A percentile compares a stretch with the other conserved stretches of the same genome.
Conservation (phyloP, 495 filamentous ascomycete genomes). For the Terfezia boudieri region DNA sequence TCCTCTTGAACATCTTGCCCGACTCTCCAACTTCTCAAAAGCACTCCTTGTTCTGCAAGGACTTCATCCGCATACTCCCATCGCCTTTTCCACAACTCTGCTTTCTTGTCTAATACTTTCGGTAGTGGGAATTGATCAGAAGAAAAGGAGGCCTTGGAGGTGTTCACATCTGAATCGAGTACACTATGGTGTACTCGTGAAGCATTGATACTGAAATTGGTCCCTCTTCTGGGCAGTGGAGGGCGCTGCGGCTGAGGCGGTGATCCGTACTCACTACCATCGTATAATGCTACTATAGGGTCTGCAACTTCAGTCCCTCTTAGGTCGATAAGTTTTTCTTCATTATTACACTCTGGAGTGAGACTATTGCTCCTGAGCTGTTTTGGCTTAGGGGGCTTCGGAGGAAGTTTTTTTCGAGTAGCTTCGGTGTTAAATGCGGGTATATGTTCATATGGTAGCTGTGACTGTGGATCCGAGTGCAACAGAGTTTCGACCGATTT, state of each 20-base stretch:
- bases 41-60: conserved; percentile 44
- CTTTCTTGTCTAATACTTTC: conserved; percentile 33
- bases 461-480: conserved; percentile 15
- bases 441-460: not conserved
- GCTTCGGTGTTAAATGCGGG: not conserved
- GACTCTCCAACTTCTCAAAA: conserved; percentile 61
- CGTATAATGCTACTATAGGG: not conserved
- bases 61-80: conserved; percentile 53
- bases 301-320: not conserved
- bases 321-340: not conserved
- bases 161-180: conserved; percentile 3
- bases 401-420: conserved; percentile 25
- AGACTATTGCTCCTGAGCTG: conserved; percentile 28
- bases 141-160: conserved; percentile 5
- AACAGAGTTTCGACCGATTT: not conserved
- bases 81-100: conserved; percentile 61
- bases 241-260: conserved; percentile 5
- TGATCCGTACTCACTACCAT: not conserved
- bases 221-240: conserved; percentile 6
- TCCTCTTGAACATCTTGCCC: conserved; percentile 56
- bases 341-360: not conserved
- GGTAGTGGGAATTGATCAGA: conserved; percentile 5
- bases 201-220: conserved; percentile 8
- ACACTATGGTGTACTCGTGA: not conserved
- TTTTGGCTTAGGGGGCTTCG: conserved; percentile 44